Evolutionary conservation across 768 basidiomycete species (phyloP).

Genomic region (Clitopilus hobsonii): DNA sequence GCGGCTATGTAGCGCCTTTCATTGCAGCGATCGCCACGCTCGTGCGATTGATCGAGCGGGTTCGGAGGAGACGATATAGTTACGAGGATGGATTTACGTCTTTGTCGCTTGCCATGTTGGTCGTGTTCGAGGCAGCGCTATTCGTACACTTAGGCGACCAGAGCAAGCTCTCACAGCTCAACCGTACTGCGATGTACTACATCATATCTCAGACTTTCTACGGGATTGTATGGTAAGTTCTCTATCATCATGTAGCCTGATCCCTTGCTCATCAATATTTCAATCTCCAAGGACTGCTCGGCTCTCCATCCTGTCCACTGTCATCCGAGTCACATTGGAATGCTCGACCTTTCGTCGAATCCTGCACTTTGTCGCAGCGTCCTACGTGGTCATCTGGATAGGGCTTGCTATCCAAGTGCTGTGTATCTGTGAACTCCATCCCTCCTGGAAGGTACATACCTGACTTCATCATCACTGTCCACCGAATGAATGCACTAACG

Average conservation of each 20-base stretch:
- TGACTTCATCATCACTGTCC: neutral
- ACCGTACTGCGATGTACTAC: constrained; percentile 24
- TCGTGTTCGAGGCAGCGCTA: neutral
- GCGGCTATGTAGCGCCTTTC: neutral
- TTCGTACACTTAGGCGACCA: neutral
- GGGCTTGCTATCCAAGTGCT: constrained; percentile 40
- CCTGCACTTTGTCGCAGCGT: constrained; percentile 22
- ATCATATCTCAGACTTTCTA: constrained; percentile 30
- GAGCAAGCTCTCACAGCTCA: neutral
- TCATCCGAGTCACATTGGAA: constrained; percentile 44
- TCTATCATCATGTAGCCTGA: neutral
- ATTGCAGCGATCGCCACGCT: neutral
- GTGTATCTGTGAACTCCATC: constrained; percentile 34
- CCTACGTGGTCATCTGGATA: constrained; percentile 21
- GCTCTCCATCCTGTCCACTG: constrained; percentile 45
- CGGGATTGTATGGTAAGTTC: constrained; percentile 28
- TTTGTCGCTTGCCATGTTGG: neutral
- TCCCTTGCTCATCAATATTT: neutral
- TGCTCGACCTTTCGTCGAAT: constrained; percentile 11
- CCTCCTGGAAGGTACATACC: constrained; percentile 29
- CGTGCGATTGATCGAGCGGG: neutral
- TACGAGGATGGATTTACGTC: neutral
- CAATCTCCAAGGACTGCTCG: constrained; percentile 32
- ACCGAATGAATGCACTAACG: neutral
- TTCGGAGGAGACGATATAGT: neutral